These are phyloP conservation scores for Scheffersomyces coipomensis DNA, from an alignment of 805 yeast species.

Conservation along the genomic window DNA sequence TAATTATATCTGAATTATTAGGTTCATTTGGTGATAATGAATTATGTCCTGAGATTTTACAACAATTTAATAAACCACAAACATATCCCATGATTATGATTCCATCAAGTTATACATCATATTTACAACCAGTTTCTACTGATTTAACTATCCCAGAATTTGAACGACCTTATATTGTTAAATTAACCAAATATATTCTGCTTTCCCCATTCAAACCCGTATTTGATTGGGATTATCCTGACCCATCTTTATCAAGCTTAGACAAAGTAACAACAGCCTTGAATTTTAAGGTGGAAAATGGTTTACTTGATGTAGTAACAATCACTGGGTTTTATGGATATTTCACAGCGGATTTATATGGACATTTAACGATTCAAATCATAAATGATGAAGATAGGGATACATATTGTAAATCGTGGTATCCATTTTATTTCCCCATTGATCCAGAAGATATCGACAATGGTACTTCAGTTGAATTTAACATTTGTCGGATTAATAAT, in stretches of 20 bases:
- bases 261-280: background rate
- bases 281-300: background rate
- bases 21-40: slow-evolving; percentile 96
- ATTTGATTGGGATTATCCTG: slow-evolving; percentile 66
- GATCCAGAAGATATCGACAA: slow-evolving; percentile 4
- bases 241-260: background rate
- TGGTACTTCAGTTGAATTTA: slow-evolving; percentile 9
- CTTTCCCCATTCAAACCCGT: slow-evolving; percentile 44
- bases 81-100: slow-evolving; percentile 27
- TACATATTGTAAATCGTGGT: slow-evolving; percentile 36
- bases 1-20: slow-evolving; percentile 76
- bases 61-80: slow-evolving; percentile 35
- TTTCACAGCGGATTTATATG: slow-evolving; percentile 69
- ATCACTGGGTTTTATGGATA: slow-evolving; percentile 76
- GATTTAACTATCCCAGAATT: slow-evolving; percentile 29
- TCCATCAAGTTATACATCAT: slow-evolving; percentile 52
- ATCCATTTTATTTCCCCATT: slow-evolving; percentile 35
- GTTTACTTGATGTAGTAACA: background rate
- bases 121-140: slow-evolving; percentile 64
- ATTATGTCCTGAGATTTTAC: slow-evolving; percentile 73
- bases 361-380: slow-evolving; percentile 53
- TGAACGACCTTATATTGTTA: slow-evolving; percentile 21
- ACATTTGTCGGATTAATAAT: slow-evolving; percentile 8
- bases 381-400: slow-evolving; percentile 25
- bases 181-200: slow-evolving; percentile 12